These are phyloP conservation scores for Iberis pinnata DNA, from an alignment of 345 rosid genomes.

Conservation along the genomic window DNA sequence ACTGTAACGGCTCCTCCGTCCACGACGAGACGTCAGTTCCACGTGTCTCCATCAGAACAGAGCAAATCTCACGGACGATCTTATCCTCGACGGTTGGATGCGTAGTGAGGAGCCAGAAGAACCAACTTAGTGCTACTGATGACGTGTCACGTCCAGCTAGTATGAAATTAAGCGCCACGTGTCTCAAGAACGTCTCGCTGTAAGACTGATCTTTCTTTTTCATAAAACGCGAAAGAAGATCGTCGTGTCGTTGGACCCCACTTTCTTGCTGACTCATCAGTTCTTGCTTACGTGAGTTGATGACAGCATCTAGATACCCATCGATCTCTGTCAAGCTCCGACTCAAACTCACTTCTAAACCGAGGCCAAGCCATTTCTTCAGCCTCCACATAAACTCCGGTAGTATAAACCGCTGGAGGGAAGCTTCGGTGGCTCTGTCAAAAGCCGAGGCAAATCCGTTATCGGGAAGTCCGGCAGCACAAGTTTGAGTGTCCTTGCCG, in stretches of 20 bases:
- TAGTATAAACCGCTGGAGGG: constrained; percentile 81
- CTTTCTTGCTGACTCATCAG: constrained; percentile 44
- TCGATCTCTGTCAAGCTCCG: constrained; percentile 66
- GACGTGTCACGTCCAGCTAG: constrained; percentile 98
- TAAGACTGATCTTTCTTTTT: constrained; percentile 65
- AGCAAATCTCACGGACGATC: constrained; percentile 56
- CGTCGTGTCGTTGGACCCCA: constrained; percentile 63
- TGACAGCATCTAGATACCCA: constrained; percentile 54
- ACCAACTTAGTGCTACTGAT: constrained; percentile 87
- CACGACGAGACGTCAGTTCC: constrained; percentile 50
- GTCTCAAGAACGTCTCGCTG: constrained; percentile 63
- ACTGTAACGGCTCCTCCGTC: constrained; percentile 63
- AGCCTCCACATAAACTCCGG: constrained; percentile 78
- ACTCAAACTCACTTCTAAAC: constrained; percentile 78
- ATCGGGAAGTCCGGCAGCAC: constrained; percentile 65
- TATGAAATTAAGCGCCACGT: constrained; percentile 88
- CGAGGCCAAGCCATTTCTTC: constrained; percentile 76
- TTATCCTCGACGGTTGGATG: constrained; percentile 68
- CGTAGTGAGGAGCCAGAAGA: constrained; percentile 67
- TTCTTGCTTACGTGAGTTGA: constrained; percentile 65
- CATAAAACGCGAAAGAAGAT: constrained; percentile 78
- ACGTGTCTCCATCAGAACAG: constrained; percentile 65
- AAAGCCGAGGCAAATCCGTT: constrained; percentile 77
- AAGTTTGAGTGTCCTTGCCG: constrained; percentile 86
- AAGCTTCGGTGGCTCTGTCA: constrained; percentile 89